Evolutionary conservation across 2,329 filamentous ascomycete species (phyloP).

Genomic region (Pseudocercospora cruenta): DNA sequence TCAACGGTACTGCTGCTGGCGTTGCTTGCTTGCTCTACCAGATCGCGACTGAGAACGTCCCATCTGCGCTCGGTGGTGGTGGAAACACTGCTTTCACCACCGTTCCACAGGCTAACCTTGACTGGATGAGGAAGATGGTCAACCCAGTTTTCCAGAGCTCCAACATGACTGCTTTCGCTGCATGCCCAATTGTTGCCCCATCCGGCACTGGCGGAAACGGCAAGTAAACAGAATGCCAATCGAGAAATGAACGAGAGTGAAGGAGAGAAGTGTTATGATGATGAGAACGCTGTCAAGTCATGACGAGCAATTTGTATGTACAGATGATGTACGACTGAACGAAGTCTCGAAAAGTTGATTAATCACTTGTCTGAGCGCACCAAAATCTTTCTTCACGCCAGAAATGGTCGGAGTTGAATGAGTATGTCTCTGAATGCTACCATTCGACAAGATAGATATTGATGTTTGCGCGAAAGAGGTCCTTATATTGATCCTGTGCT

Average conservation of each 20-base stretch:
- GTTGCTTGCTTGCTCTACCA: constrained; percentile 49
- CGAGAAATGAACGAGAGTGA: neutral
- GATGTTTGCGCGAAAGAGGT: too few relatives aligned
- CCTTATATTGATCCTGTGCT: too few relatives aligned
- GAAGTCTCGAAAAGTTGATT: neutral
- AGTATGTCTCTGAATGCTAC: too few relatives aligned
- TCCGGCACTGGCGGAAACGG: neutral
- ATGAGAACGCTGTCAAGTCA: neutral
- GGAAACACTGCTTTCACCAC: neutral
- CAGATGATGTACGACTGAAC: neutral
- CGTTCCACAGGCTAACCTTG: constrained; percentile 11
- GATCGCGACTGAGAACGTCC: constrained; percentile 38
- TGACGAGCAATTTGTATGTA: neutral
- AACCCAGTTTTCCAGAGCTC: constrained; percentile 21
- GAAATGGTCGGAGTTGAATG: too few relatives aligned
- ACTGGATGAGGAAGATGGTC: constrained; percentile 20
- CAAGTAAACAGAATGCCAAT: neutral
- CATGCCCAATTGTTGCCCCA: neutral
- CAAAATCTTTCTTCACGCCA: too few relatives aligned
- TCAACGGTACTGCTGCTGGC: constrained; percentile 36
- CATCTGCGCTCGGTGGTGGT: constrained; percentile 23
- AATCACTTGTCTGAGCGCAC: neutral
- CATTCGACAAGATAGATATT: too few relatives aligned
- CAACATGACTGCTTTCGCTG: neutral
- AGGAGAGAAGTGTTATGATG: neutral